Percentiles rank a stretch among this genome's conserved stretches.
phyloP scores from a whole-genome alignment of 441 rosid genomes.

The Gossypium schwendimanii region DNA sequence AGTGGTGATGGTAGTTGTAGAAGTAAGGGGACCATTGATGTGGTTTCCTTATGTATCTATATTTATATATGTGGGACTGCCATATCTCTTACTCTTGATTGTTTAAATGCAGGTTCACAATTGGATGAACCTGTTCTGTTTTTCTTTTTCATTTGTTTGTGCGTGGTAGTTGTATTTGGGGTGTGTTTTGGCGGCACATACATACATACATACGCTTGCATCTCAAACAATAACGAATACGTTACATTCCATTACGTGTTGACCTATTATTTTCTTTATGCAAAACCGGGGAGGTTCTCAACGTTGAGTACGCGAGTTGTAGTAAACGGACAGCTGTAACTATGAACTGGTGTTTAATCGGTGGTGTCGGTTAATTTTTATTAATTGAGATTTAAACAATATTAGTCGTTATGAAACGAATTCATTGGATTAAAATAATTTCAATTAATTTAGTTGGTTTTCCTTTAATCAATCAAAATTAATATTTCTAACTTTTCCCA shows the following conservation, averaged over 20 bases:
- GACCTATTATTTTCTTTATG: too few species aligned
- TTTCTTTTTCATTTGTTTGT: neutral
- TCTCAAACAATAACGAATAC: neutral
- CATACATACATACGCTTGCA: neutral
- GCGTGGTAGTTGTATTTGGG: neutral
- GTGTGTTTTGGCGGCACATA: neutral
- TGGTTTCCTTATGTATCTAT: conserved; percentile 25
- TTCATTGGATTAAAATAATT: neutral
- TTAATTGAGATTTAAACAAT: neutral
- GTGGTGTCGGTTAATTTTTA: neutral
- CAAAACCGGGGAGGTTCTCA: too few species aligned
- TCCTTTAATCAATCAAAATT: too few species aligned
- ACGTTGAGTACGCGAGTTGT: neutral
- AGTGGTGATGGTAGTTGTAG: conserved; percentile 22
- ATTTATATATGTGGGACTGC: conserved; percentile 18
- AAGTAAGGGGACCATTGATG: conserved; percentile 23
- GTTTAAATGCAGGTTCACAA: conserved; percentile 25
- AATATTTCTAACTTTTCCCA: neutral
- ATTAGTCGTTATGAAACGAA: neutral
- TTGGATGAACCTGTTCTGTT: neutral
- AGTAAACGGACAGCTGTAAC: neutral
- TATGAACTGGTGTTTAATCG: neutral
- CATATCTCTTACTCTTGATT: conserved; percentile 19
- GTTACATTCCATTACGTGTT: too few species aligned
- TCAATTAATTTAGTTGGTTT: neutral